Evolutionary conservation across 345 rosid genomes (phyloP).

Genomic region (Pugionium dolabratum): DNA sequence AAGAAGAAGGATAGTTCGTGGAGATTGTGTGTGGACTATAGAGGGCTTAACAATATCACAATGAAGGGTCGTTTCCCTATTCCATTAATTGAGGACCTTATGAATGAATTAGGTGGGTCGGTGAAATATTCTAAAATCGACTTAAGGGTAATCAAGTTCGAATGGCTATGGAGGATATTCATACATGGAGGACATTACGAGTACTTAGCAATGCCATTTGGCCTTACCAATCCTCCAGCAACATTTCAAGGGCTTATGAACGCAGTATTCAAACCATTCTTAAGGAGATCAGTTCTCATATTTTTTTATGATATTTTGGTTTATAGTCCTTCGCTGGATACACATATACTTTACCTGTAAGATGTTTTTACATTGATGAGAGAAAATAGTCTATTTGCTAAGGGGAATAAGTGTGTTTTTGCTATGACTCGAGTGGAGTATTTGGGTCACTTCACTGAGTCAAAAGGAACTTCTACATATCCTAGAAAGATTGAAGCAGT

Average conservation of each 20-base stretch:
- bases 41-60: fast-evolving
- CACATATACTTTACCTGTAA: fast-evolving
- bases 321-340: background rate
- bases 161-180: fast-evolving
- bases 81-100: background rate
- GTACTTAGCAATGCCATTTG: background rate
- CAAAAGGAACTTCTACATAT: fast-evolving
- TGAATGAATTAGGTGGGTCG: background rate
- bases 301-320: background rate
- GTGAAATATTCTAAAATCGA: background rate
- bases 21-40: background rate
- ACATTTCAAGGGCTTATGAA: background rate
- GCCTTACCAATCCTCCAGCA: background rate
- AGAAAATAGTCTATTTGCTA: background rate
- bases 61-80: background rate
- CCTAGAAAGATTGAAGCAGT: fast-evolving
- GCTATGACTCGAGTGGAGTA: fast-evolving
- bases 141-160: background rate
- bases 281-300: background rate
- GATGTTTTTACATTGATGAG: background rate
- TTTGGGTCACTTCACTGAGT: background rate
- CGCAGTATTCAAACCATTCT: background rate
- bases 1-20: background rate
- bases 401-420: background rate
- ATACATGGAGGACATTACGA: background rate